phyloP scores from a whole-genome alignment of 192 early-diverging fungal species.

The Rhizophlyctis rosea region DNA sequence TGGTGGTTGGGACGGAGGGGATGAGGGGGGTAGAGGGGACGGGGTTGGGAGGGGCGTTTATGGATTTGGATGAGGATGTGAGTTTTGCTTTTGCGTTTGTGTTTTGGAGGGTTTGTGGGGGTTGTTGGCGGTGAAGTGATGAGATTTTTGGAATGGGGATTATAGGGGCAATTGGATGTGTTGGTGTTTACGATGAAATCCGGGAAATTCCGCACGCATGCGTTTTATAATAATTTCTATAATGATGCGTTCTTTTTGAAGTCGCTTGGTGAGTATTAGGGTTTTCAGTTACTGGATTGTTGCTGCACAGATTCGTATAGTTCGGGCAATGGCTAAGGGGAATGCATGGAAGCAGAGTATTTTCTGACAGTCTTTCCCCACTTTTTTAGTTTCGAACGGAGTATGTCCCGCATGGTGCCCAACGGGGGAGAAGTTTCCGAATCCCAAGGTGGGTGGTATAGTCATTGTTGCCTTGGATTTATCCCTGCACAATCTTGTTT shows the following conservation, averaged over 20 bases:
- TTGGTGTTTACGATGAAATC: slow-evolving; percentile 52
- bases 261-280: slow-evolving; percentile 47
- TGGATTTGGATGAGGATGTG: slow-evolving; percentile 91
- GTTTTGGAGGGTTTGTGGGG: background rate
- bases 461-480: background rate
- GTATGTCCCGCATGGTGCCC: slow-evolving; percentile 59
- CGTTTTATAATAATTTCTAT: slow-evolving; percentile 85
- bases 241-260: slow-evolving; percentile 95
- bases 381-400: slow-evolving; percentile 64
- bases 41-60: slow-evolving; percentile 63
- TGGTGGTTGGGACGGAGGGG: slow-evolving; percentile 62
- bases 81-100: slow-evolving; percentile 26
- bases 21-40: slow-evolving; percentile 43
- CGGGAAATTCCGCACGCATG: slow-evolving; percentile 42
- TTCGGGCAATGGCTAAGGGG: too few species aligned
- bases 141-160: too few species aligned
- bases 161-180: slow-evolving; percentile 79
- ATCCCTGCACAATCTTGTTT: background rate
- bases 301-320: too few species aligned
- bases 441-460: slow-evolving; percentile 34
- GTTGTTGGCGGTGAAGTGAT: too few species aligned
- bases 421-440: slow-evolving; percentile 31
- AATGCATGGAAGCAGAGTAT: too few species aligned
- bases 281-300: background rate
- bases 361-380: too few species aligned